Percentiles rank a stretch among this genome's conserved stretches.
phyloP scores from a whole-genome alignment of 108 stramenopile genomes.

The Aurantiochytrium sp. region DNA sequence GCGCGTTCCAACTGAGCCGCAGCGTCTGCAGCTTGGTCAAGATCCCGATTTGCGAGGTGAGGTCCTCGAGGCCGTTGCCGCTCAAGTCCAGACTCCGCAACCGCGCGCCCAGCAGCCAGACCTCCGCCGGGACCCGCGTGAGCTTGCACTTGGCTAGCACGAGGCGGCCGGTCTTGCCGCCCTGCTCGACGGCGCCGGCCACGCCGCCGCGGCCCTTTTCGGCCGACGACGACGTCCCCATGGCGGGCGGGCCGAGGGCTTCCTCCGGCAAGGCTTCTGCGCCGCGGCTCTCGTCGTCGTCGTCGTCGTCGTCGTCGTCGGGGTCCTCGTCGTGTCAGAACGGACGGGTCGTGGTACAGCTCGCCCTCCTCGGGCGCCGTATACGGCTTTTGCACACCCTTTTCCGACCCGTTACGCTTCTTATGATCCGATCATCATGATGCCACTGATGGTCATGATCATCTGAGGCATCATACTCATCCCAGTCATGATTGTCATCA shows the following conservation, averaged over 20 bases:
- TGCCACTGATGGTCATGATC: too few relatives aligned
- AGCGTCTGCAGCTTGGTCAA: background rate
- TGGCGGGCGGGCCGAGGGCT: background rate
- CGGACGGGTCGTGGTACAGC: too few relatives aligned
- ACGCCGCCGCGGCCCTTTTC: background rate
- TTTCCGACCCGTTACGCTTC: too few relatives aligned
- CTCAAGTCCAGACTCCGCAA: background rate
- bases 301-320: too few relatives aligned
- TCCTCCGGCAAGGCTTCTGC: too few relatives aligned
- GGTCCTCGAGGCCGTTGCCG: background rate
- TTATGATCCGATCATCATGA: too few relatives aligned
- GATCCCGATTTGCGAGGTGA: background rate
- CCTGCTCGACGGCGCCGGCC: background rate
- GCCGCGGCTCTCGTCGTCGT: too few relatives aligned
- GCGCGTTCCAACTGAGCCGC: background rate
- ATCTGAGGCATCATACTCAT: too few relatives aligned
- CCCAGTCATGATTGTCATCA: too few relatives aligned
- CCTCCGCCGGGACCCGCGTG: slow-evolving; percentile 2
- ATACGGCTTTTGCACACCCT: too few relatives aligned
- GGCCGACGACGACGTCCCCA: background rate
- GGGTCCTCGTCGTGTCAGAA: too few relatives aligned
- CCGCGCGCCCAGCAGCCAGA: background rate
- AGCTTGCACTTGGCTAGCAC: slow-evolving; percentile 13
- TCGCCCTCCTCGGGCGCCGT: too few relatives aligned
- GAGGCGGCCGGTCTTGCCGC: background rate